Evolutionary conservation across 768 basidiomycete species (phyloP), one percentile per base, ranked within the genome.

Genomic region (Tricholoma bakamatsutake): DNA sequence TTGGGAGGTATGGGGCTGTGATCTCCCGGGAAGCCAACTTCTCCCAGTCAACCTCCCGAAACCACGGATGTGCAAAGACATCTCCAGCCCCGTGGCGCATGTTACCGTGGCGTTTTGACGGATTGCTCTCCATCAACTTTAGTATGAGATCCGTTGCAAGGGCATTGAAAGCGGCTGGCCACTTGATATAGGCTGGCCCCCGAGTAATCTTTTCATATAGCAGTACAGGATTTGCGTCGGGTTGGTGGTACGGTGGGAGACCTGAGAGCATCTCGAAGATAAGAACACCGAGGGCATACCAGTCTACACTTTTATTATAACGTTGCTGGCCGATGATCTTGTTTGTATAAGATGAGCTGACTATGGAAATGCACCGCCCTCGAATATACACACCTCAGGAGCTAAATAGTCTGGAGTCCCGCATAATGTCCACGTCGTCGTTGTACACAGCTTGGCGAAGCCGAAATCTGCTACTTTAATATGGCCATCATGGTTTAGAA

Each of bases 211-310:
- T 90, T 70, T 97, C 93, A 71, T 99, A 98, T 40, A 98, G 80
- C 43, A 83, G 75, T 63, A 95, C 82, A 18, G 90, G 95, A 65
- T 93, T 90, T 47, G 77, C 82, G 66, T 93, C 91, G 24, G 81
- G 76, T 68, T 90, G 88, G 71, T 97, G 95, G 76, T 93, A 98
- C 0, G 97, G 97, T 27, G 95, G 93, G 27, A 89, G 85, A 7
- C 97, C 97, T 0, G 90, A 93, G 43, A 99, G 81, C 95, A 98
- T 98, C 72, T 99, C 97, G 68, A 90, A 99, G 54, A 95, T 89
- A 58, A 99, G 84, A 53, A 99, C 92, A 50, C 97, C 97, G 51
- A 98, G 81, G 1, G 97, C 96, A 73, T 98, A 99, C 95, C 95
- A 99, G 67, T 99, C 97, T 2, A 98, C 96, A 55, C 87, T 88